Conservation (phyloP, 306 rosid species). For the Rosa multiflora region DNA sequence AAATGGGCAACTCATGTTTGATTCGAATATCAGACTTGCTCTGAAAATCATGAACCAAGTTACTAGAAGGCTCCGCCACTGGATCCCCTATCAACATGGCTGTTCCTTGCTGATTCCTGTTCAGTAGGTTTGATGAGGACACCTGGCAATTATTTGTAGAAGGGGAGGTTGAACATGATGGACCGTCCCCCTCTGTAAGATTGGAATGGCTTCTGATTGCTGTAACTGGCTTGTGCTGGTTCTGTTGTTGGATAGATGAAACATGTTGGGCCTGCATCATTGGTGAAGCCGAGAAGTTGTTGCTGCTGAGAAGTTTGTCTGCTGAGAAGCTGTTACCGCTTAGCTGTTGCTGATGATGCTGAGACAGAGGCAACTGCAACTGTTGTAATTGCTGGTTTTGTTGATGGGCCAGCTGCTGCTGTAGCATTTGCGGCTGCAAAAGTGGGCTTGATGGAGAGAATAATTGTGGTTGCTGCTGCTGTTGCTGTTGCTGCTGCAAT, state of each 20-base stretch:
- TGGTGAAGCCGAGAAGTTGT: constrained; percentile 60
- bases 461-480: constrained; percentile 50
- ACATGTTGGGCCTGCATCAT: constrained; percentile 64
- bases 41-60: constrained; percentile 76
- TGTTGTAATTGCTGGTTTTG: constrained; percentile 64
- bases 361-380: constrained; percentile 53
- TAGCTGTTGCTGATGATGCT: constrained; percentile 67
- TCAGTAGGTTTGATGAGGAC: constrained; percentile 65
- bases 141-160: constrained; percentile 79
- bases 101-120: constrained; percentile 70
- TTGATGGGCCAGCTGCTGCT: constrained; percentile 66
- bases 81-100: constrained; percentile 53
- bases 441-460: constrained; percentile 55
- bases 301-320: constrained; percentile 64
- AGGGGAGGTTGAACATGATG: constrained; percentile 95
- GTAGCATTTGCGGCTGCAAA: constrained; percentile 75
- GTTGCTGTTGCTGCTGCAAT: constrained; percentile 64
- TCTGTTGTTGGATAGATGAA: constrained; percentile 59
- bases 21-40: constrained; percentile 62
- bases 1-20: constrained; percentile 68
- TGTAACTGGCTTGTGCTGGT: constrained; percentile 58
- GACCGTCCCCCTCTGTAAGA: constrained; percentile 93
- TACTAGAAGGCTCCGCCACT: constrained; percentile 57
- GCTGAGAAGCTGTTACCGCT: constrained; percentile 54
- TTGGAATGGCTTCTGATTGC: constrained; percentile 71